Base-by-base conservation (phyloP, 148 eudicot genomes). In the Agrostemma githago region DNA sequence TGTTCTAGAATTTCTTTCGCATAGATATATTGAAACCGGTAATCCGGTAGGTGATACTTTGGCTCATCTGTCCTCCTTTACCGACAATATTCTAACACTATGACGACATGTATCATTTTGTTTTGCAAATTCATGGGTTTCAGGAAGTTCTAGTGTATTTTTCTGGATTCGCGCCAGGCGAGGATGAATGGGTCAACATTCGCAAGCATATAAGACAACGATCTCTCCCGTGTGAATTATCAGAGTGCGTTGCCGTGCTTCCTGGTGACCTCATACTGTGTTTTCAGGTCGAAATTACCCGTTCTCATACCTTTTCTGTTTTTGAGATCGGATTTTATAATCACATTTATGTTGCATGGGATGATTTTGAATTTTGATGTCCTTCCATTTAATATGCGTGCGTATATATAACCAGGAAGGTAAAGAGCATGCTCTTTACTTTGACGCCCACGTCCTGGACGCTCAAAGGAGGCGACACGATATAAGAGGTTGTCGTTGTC, bases 381-480 rank as follows among this genome's bases (percentile, higher is more conserved):
- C 21, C 57, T 21, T 77, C n/a, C 34, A 61, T 59, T 63, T 20
- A 1, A 68, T 15, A 11, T 51, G 16, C 14, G 56, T 51, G 56
- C 14, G 10, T 42, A 61, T 41, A 26, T 51, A 53, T 62, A 73
- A 60, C 8, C 85, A 95, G 99, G 99, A 95, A 89, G 99, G 97
- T 46, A 95, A 95, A 84, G 99, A 95, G 78, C 99, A 95, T 77
- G 99, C 99, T 78, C 94, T 95, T 43, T 95, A 95, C 81, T 95
- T 85, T 84, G 99, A 95, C 82, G 99, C 99, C 26, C 99, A 90
- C 77, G 91, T 95, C 72, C 87, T 95, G 48, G 97, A 95, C 81
- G 89, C 97, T 77, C 97, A 95, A 82, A 86, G 99, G 80, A 84
- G 97, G 76, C 86, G 97, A 74, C 99, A 95, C 80, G 99, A 95